Percentiles rank a stretch among this genome's conserved stretches.
Conservation (phyloP, 75 land plant species). For the Chamaecyparis obtusa region DNA sequence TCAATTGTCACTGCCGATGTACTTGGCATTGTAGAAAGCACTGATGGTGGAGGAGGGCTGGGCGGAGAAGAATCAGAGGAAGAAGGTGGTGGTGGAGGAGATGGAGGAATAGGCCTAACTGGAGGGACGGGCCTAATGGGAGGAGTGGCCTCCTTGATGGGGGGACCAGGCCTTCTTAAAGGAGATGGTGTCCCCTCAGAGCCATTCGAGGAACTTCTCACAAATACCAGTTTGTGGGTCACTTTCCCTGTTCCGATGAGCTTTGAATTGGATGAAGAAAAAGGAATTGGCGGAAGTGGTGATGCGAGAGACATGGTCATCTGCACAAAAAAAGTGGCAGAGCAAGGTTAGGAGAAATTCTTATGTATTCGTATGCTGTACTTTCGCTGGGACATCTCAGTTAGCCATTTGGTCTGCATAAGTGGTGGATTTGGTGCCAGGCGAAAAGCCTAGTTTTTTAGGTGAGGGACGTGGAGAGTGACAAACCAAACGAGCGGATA, state of each 20-base stretch:
- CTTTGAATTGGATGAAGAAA: not conserved
- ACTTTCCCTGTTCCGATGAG: not conserved
- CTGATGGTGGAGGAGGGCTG: constrained; percentile 21
- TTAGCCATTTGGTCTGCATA: too few species aligned
- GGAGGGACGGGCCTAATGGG: constrained; percentile 26
- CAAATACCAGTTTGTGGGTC: not conserved
- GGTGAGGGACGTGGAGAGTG: not conserved
- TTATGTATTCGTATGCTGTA: not conserved
- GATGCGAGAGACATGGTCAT: not conserved
- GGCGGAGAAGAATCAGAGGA: constrained; percentile 32
- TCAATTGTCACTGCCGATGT: constrained; percentile 66
- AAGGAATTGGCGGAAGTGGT: not conserved
- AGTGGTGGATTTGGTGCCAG: too few species aligned
- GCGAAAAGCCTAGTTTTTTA: not conserved
- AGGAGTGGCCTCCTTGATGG: constrained; percentile 35
- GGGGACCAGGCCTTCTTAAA: constrained; percentile 66
- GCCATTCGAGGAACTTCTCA: constrained; percentile 56
- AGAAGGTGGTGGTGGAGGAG: constrained; percentile 40
- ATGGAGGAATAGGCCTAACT: constrained; percentile 27
- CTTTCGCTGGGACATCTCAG: not conserved
- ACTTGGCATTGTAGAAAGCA: constrained; percentile 3
- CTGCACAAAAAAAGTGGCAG: not conserved
- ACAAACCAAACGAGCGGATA: not conserved
- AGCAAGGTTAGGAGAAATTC: not conserved
- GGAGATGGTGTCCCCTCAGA: constrained; percentile 38